Evolutionary conservation across 2,329 filamentous ascomycete species (phyloP).

Genomic region (Cladosporium sp.): DNA sequence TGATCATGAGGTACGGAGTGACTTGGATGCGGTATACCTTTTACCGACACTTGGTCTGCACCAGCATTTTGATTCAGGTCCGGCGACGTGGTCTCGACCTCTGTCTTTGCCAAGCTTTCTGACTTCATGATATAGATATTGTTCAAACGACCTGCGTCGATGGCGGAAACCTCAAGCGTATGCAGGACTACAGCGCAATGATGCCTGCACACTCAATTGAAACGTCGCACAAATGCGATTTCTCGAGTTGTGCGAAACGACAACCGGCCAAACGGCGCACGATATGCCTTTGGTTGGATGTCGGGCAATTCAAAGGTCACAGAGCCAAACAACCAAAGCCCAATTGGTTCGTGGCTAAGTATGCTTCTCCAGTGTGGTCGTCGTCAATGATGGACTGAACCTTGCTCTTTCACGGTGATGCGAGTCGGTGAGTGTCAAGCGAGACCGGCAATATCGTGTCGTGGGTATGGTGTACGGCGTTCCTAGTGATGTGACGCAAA

Average conservation of each 20-base stretch:
- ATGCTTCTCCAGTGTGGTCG: not conserved
- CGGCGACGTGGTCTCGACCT: slow-evolving; percentile 32
- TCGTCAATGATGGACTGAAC: not conserved
- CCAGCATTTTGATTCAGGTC: slow-evolving; percentile 23
- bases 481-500: not conserved
- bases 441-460: not conserved
- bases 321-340: not conserved
- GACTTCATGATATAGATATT: slow-evolving; percentile 32
- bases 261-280: not conserved
- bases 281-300: not conserved
- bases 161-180: not conserved
- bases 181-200: not conserved
- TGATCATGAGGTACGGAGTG: not conserved
- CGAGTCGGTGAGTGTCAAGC: slow-evolving; percentile 12
- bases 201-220: not conserved
- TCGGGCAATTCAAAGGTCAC: not conserved
- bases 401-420: slow-evolving; percentile 16
- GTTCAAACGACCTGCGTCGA: slow-evolving; percentile 3
- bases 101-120: slow-evolving; percentile 28
- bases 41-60: slow-evolving; percentile 22
- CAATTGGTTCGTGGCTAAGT: not conserved
- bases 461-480: not conserved
- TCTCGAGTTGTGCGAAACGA: not conserved
- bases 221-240: slow-evolving; percentile 1
- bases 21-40: slow-evolving; percentile 24